Base-by-base conservation (phyloP, 768 basidiomycete genomes). In the Suillus weaverae region DNA sequence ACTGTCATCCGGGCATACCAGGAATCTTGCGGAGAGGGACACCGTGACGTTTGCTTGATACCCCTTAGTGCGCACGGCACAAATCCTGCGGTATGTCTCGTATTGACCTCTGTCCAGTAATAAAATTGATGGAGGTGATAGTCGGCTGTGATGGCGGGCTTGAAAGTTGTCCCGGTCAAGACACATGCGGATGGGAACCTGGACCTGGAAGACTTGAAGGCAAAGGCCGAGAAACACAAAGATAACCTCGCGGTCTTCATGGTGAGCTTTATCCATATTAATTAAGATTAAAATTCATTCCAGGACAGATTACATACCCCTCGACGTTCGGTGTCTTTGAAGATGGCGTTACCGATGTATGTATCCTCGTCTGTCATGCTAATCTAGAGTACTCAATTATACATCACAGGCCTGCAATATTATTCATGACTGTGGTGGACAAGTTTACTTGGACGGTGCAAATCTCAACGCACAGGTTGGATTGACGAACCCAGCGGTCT, bases 281-380 rank as follows among this genome's bases (percentile, higher is more conserved):
- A 55, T 26, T 22, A 66, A 55, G 71, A 63, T 18, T 38, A 6
- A 64, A 10, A 64, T 61, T 70, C 10, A 59, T 41, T 68, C 22
- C 61, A 7, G 14, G 51, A 13, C 61, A 94, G 93, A 94, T 98
- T 73, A 97, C 95, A 22, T 97, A 97, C 73, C 95, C 96, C 0
- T 97, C 95, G 5, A 99, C 97, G 0, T 99, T 95, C 67, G 97
- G 97, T 70, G 97, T 99, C 22, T 99, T 99, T 71, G 97, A 99
- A 74, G 85, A 90, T 68, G 95, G 95, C 55, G 90, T 98, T 39
- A 82, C 87, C 72, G 86, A 91, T 63, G 89, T 88, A 67, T 70
- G 81, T 70, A 20, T 39, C 33, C 3, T 20, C 32, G 32, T 60
- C 33, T 30, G 26, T 7, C 6, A 48, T 14, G 39, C 10, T 5